phyloP scores from a whole-genome alignment of 345 rosid species.

The Syzygium aromaticum region DNA sequence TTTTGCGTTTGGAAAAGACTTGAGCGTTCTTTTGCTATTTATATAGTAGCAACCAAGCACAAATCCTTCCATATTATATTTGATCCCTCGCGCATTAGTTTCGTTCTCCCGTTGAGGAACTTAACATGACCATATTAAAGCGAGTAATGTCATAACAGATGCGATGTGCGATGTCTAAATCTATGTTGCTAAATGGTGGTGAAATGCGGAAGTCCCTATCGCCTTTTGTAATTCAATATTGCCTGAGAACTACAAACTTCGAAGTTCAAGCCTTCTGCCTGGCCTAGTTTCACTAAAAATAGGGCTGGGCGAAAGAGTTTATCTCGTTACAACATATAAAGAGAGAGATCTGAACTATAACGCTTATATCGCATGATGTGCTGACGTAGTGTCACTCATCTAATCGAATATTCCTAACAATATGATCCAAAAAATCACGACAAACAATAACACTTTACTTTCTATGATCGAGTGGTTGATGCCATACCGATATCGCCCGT shows the following conservation, averaged over 20 bases:
- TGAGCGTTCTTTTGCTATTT: no score
- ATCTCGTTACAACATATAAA: not conserved
- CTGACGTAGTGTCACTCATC: not conserved
- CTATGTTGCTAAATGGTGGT: not conserved
- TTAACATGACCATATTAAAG: no score
- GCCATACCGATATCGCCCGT: not conserved
- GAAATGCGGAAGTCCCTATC: not conserved
- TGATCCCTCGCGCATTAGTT: no score
- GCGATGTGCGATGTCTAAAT: not conserved
- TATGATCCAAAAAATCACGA: not conserved
- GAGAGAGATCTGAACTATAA: fast-evolving
- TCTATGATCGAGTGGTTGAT: not conserved
- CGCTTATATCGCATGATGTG: not conserved
- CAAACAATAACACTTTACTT: not conserved
- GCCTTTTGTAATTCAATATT: not conserved
- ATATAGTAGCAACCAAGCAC: no score
- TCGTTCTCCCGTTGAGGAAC: no score
- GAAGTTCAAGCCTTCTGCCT: not conserved
- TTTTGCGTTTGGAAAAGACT: no score
- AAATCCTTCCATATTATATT: no score
- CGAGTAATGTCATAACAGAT: not conserved
- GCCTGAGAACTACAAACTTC: not conserved
- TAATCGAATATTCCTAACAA: not conserved
- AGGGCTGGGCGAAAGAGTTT: not conserved
- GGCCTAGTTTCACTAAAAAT: not conserved